phyloP scores from a whole-genome alignment of 2,329 filamentous ascomycete species.

The Diaporthe destruens region DNA sequence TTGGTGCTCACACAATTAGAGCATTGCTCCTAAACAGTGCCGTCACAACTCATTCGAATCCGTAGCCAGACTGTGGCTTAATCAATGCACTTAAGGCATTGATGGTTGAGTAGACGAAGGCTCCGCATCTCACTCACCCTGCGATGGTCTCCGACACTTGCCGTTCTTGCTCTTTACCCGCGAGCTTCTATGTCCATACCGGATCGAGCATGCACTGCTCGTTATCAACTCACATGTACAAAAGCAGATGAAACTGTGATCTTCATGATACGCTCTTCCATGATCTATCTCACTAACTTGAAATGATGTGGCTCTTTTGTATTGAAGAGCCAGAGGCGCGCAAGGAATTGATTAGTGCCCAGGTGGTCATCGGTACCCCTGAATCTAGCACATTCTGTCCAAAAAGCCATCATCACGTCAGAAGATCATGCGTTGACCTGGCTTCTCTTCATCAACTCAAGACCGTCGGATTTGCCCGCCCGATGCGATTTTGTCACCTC shows the following conservation, averaged over 20 bases:
- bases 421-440: not conserved
- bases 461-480: not conserved
- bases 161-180: not conserved
- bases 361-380: not conserved
- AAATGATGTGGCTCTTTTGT: not conserved
- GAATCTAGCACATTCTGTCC: not conserved
- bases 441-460: not conserved
- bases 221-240: not conserved
- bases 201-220: not conserved
- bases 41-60: not conserved
- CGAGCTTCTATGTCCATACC: not conserved
- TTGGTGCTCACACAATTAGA: not conserved
- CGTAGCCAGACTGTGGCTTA: not conserved
- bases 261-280: not conserved
- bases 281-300: not conserved
- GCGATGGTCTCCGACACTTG: not conserved
- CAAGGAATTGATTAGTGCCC: not conserved
- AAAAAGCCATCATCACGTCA: not conserved
- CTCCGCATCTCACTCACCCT: not conserved
- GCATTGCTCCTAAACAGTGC: not conserved
- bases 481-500: conserved; percentile 18
- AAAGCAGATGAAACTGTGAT: too few species aligned
- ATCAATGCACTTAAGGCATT: not conserved
- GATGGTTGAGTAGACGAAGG: not conserved
- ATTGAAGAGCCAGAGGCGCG: not conserved